Evolutionary conservation across 2,329 filamentous ascomycete genomes (phyloP).

Genomic region (Fusarium aywerte): DNA sequence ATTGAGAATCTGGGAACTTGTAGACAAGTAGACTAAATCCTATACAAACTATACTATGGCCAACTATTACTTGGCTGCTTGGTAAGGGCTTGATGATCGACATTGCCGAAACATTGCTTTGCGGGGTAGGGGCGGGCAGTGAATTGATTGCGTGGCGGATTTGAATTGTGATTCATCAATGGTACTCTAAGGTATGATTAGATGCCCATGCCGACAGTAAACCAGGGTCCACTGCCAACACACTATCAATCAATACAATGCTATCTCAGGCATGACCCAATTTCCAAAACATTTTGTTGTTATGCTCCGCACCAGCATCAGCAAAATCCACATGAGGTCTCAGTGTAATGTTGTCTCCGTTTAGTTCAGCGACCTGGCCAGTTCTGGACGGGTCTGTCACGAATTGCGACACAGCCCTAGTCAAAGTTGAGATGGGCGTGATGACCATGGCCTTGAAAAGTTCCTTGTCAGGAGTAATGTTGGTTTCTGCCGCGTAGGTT

Average conservation of each 20-base stretch:
- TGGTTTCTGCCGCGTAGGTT: not conserved
- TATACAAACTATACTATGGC: too few relatives aligned
- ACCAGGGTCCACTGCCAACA: too few relatives aligned
- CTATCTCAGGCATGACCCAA: not conserved
- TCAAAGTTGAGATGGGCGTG: slow-evolving; percentile 1
- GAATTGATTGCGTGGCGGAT: too few relatives aligned
- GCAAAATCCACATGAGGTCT: not conserved
- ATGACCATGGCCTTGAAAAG: not conserved
- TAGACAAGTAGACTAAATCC: accelerated
- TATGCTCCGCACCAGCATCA: slow-evolving; percentile 6
- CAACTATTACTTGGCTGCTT: too few relatives aligned
- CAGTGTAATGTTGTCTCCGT: not conserved
- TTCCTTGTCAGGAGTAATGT: not conserved
- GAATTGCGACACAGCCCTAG: not conserved
- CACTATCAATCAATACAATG: accelerated
- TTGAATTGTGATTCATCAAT: too few relatives aligned
- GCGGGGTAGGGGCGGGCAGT: too few relatives aligned
- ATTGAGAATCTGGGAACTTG: not conserved
- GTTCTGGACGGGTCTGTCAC: not conserved
- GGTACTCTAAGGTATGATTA: too few relatives aligned
- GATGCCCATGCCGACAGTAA: too few relatives aligned
- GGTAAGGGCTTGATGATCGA: too few relatives aligned
- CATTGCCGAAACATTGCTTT: too few relatives aligned
- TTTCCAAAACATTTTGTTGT: slow-evolving; percentile 13
- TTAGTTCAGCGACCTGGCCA: not conserved